These are phyloP conservation scores for Lentinula detonsa DNA, from an alignment of 768 basidiomycete genomes.

Conservation along the genomic window DNA sequence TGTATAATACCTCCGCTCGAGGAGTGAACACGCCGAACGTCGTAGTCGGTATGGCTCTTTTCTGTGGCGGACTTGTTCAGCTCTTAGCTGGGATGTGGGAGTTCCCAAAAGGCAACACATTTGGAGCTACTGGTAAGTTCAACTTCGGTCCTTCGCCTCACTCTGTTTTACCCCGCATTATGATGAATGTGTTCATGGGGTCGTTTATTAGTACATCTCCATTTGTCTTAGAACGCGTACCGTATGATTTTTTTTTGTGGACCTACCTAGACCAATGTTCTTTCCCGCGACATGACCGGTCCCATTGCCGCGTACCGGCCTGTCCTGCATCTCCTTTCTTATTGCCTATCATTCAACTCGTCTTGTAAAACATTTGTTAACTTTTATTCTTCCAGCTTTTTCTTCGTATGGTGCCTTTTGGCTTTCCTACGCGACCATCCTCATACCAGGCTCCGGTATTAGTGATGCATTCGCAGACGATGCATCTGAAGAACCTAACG, in stretches of 20 bases:
- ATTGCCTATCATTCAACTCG: neutral
- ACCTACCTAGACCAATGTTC: neutral
- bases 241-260: neutral
- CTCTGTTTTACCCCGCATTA: constrained; percentile 7
- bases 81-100: constrained; percentile 90
- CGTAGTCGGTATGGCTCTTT: constrained; percentile 82
- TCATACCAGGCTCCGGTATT: constrained; percentile 60
- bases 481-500: constrained; percentile 30
- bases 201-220: neutral
- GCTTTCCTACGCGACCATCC: constrained; percentile 74
- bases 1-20: constrained; percentile 63
- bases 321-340: neutral
- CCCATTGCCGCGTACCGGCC: neutral
- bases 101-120: constrained; percentile 62
- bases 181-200: neutral
- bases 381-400: constrained; percentile 47
- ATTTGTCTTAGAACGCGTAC: neutral
- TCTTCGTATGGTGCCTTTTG: constrained; percentile 84
- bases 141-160: constrained; percentile 26
- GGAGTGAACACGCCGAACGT: constrained; percentile 54
- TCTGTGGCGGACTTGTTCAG: constrained; percentile 80
- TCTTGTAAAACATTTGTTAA: neutral
- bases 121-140: constrained; percentile 72
- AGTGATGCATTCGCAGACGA: constrained; percentile 24
- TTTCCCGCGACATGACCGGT: neutral